A percentile compares a stretch with the other conserved stretches of the same genome.
Conservation (phyloP, 352 stramenopile species). For the Phytopythium oedochilum region DNA sequence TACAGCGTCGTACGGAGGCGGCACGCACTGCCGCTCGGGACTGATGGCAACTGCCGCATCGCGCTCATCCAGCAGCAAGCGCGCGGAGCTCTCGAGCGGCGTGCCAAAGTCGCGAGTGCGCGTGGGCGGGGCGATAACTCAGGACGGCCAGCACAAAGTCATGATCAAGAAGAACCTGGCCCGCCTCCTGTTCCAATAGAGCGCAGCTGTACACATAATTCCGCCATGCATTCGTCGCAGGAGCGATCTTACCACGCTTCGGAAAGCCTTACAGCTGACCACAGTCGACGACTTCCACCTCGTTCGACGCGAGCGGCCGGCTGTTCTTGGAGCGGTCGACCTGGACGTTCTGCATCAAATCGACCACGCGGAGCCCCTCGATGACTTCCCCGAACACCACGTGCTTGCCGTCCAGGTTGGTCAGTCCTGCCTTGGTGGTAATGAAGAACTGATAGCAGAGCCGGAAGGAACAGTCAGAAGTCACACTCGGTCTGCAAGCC, state of each 20-base stretch:
- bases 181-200: slow-evolving; percentile 53
- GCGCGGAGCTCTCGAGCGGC: slow-evolving; percentile 44
- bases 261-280: slow-evolving; percentile 31
- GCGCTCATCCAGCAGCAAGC: slow-evolving; percentile 32
- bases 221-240: neutral
- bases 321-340: slow-evolving; percentile 45
- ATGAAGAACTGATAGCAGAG: slow-evolving; percentile 73
- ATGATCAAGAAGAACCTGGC: slow-evolving; percentile 56
- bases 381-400: slow-evolving; percentile 95
- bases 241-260: neutral
- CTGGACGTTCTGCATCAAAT: slow-evolving; percentile 61
- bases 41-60: slow-evolving; percentile 26
- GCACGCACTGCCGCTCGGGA: slow-evolving; percentile 26
- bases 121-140: slow-evolving; percentile 19
- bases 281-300: slow-evolving; percentile 63
- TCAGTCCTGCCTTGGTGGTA: slow-evolving; percentile 55
- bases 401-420: slow-evolving; percentile 92
- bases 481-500: too few relatives aligned
- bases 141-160: slow-evolving; percentile 54
- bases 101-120: slow-evolving; percentile 53
- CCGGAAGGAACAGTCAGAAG: too few relatives aligned
- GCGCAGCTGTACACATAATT: neutral
- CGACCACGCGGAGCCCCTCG: slow-evolving; percentile 68
- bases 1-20: slow-evolving; percentile 36
- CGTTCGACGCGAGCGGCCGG: slow-evolving; percentile 42